Evolutionary conservation across 345 rosid species (phyloP).

Genomic region (Isatis tinctoria): DNA sequence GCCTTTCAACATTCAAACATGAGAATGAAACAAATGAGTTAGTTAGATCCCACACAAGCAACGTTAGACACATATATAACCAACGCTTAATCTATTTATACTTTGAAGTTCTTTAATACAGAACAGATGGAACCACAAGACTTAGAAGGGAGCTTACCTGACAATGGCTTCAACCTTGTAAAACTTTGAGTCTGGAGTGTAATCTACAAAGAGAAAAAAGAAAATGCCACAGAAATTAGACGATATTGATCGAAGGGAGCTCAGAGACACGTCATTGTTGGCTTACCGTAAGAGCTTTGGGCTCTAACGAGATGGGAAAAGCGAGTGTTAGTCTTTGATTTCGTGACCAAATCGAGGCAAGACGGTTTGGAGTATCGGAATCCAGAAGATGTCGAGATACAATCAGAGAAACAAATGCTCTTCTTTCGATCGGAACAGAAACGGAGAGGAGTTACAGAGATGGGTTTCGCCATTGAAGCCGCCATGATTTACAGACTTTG

Average conservation of each 20-base stretch:
- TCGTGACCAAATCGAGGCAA: conserved; percentile 21
- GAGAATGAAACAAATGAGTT: neutral
- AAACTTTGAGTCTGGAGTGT: conserved; percentile 65
- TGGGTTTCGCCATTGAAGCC: conserved; percentile 35
- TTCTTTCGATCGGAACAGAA: conserved; percentile 26
- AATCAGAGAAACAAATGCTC: conserved; percentile 27
- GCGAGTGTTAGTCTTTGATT: conserved; percentile 30
- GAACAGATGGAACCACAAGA: neutral
- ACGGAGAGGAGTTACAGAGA: conserved; percentile 22
- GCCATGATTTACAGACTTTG: conserved; percentile 21
- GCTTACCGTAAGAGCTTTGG: conserved; percentile 50
- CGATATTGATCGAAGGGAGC: neutral
- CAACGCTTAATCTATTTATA: neutral
- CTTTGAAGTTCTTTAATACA: neutral
- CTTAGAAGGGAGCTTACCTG: conserved; percentile 39
- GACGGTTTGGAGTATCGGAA: conserved; percentile 29
- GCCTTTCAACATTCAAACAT: conserved; percentile 44
- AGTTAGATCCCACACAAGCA: neutral
- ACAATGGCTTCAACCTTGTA: conserved; percentile 89
- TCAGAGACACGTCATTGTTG: neutral
- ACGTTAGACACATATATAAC: neutral
- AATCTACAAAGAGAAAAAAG: conserved; percentile 30
- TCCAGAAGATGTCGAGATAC: conserved; percentile 31
- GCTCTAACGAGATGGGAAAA: conserved; percentile 46
- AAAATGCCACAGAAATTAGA: neutral